Conservation (phyloP, 116 monocot genomes). For the Iris pallida region DNA sequence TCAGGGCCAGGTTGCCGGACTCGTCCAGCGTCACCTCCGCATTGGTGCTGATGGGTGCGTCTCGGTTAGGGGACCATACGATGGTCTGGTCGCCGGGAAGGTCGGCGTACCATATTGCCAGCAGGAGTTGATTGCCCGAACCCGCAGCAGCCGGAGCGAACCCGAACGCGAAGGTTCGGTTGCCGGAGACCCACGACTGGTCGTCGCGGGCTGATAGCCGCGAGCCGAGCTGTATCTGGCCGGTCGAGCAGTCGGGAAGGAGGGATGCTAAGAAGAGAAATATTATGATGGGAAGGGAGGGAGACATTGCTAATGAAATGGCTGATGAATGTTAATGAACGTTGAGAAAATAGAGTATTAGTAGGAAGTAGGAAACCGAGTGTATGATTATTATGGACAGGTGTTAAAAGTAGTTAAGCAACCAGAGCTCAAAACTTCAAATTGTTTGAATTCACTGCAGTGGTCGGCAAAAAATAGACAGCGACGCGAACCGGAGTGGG, state of each 20-base stretch:
- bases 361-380: too few relatives aligned
- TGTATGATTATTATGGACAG: too few relatives aligned
- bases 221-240: conserved; percentile 22
- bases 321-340: neutral
- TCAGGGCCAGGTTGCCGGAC: conserved; percentile 20
- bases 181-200: conserved; percentile 29
- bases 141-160: conserved; percentile 7
- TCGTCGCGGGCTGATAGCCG: conserved; percentile 12
- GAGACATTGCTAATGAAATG: neutral
- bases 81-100: conserved; percentile 22
- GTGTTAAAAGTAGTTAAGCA: too few relatives aligned
- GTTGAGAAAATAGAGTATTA: conserved; percentile 1
- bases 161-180: conserved; percentile 35
- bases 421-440: too few relatives aligned
- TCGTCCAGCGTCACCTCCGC: conserved; percentile 26
- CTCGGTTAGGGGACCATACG: conserved; percentile 39
- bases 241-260: neutral
- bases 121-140: conserved; percentile 8
- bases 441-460: too few relatives aligned
- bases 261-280: neutral
- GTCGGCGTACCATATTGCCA: conserved; percentile 32
- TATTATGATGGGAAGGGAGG: conserved; percentile 2
- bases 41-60: conserved; percentile 23
- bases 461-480: too few relatives aligned
- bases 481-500: too few relatives aligned